phyloP scores from a whole-genome alignment of 2,329 filamentous ascomycete genomes.

The Colletotrichum magnum region DNA sequence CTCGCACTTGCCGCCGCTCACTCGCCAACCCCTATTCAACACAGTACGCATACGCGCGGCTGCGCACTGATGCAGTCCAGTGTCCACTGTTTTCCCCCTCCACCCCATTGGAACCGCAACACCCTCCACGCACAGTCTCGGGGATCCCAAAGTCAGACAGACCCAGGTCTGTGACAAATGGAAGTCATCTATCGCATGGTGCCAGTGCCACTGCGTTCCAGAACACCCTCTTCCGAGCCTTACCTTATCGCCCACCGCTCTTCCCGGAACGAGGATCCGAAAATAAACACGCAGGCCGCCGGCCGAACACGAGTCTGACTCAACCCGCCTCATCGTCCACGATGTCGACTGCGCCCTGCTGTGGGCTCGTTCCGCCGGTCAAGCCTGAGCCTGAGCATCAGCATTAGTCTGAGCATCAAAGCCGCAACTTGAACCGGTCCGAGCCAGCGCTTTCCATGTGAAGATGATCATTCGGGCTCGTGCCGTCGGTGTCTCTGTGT shows the following conservation, averaged over 20 bases:
- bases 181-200: constrained; percentile 11
- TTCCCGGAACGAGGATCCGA: constrained; percentile 35
- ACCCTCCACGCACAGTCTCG: background rate
- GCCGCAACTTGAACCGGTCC: background rate
- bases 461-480: background rate
- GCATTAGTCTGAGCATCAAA: constrained; percentile 1
- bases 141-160: constrained; percentile 19
- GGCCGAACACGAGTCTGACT: constrained; percentile 37
- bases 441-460: constrained; percentile 6
- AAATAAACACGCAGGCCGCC: constrained; percentile 35
- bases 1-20: constrained; percentile 28
- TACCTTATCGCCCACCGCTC: constrained; percentile 27
- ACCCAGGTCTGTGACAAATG: constrained; percentile 21
- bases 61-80: constrained; percentile 30
- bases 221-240: constrained; percentile 18
- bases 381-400: constrained; percentile 10
- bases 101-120: background rate
- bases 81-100: constrained; percentile 28
- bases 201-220: constrained; percentile 15
- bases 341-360: constrained; percentile 38
- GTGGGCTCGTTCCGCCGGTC: constrained; percentile 26
- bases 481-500: constrained; percentile 32
- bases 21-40: constrained; percentile 16
- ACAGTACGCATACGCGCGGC: constrained; percentile 5
- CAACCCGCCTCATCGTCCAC: constrained; percentile 4